Conservation (phyloP, 2,329 filamentous ascomycete genomes). For the Epichloe bromicola region DNA sequence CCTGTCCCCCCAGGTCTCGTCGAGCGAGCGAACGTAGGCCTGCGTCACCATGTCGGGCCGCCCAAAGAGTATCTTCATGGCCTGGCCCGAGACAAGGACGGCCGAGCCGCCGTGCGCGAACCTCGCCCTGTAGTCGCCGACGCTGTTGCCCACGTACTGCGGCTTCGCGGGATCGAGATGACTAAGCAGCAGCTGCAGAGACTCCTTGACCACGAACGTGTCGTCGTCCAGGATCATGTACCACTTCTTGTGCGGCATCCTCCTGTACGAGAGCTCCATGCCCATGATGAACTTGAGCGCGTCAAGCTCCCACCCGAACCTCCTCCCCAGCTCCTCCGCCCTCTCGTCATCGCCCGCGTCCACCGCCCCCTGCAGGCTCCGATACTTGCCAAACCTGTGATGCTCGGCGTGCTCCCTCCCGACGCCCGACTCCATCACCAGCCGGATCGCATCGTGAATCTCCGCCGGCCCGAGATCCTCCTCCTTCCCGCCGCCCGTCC, state of each 20-base stretch:
- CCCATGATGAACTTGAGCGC: constrained; percentile 42
- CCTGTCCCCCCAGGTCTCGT: constrained; percentile 40
- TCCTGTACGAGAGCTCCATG: constrained; percentile 37
- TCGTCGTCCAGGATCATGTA: constrained; percentile 46
- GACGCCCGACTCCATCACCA: constrained; percentile 20
- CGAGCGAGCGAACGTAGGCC: constrained; percentile 34
- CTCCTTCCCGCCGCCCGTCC: constrained; percentile 22
- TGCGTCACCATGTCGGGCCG: constrained; percentile 28
- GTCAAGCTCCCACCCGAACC: constrained; percentile 36
- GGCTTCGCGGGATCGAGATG: constrained; percentile 34
- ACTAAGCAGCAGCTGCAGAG: constrained; percentile 32
- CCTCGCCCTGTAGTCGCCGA: constrained; percentile 40
- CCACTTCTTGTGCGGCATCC: constrained; percentile 43
- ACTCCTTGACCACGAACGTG: constrained; percentile 38
- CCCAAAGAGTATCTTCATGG: constrained; percentile 33
- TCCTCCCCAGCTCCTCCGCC: constrained; percentile 24
- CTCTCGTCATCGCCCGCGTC: constrained; percentile 22
- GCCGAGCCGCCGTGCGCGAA: constrained; percentile 46
- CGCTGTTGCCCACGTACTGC: constrained; percentile 42
- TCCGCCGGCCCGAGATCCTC: constrained; percentile 19
- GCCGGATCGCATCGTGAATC: constrained; percentile 29
- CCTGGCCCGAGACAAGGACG: constrained; percentile 37
- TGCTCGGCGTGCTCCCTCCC: constrained; percentile 15
- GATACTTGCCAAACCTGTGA: constrained; percentile 28
- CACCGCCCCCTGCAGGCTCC: constrained; percentile 25